Evolutionary conservation across 805 yeast species (phyloP).

Genomic region (Candida andamanensis): DNA sequence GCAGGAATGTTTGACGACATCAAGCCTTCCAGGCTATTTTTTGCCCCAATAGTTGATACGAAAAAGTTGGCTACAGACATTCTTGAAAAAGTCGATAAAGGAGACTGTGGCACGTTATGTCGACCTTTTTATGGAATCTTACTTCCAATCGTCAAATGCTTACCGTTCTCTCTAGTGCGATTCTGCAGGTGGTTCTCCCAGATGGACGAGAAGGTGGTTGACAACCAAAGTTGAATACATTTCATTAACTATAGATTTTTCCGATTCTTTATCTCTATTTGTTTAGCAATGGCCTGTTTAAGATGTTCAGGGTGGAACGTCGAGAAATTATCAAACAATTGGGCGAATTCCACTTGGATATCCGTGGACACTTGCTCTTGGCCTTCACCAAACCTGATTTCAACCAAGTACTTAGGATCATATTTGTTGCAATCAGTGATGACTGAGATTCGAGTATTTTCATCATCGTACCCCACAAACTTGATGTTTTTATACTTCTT

Average conservation of each 20-base stretch:
- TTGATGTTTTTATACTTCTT: conserved; percentile 40
- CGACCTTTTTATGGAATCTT: conserved; percentile 45
- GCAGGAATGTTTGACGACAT: conserved; percentile 48
- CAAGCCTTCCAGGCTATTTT: conserved; percentile 31
- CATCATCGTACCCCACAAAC: conserved; percentile 37
- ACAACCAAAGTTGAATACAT: background rate
- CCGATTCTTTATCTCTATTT: conserved; percentile 12
- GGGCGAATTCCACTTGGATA: conserved; percentile 28
- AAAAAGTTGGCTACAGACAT: conserved; percentile 31
- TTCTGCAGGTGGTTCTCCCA: conserved; percentile 29
- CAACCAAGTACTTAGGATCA: conserved; percentile 42
- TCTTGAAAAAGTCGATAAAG: conserved; percentile 25
- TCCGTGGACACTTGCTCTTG: conserved; percentile 10
- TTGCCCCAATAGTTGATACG: conserved; percentile 46
- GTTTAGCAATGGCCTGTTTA: conserved; percentile 20
- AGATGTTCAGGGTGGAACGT: conserved; percentile 25
- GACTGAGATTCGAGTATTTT: conserved; percentile 32
- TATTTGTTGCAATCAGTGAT: conserved; percentile 38
- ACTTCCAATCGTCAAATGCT: conserved; percentile 35
- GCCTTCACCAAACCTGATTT: conserved; percentile 25
- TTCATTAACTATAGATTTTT: conserved; percentile 2
- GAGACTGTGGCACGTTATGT: conserved; percentile 39
- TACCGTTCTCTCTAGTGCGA: conserved; percentile 39
- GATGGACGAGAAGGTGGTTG: conserved; percentile 32
- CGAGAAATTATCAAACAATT: conserved; percentile 46